phyloP scores from a whole-genome alignment of 1,284 basidiomycete genomes.

The Pseudozyma tsukubaensis region DNA sequence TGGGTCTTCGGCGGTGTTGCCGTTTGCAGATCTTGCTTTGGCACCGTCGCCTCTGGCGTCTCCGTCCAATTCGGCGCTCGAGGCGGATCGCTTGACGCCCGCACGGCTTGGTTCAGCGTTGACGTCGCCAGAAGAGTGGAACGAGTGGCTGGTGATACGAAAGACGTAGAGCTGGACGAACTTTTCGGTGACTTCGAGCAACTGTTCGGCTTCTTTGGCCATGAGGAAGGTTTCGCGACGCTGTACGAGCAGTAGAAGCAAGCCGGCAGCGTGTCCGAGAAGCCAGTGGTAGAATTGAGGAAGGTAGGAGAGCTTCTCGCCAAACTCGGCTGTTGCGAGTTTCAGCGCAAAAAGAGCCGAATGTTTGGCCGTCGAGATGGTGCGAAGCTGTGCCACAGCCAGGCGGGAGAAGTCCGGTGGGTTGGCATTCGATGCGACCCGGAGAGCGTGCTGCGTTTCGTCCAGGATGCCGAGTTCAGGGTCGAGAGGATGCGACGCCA shows the following conservation, averaged over 20 bases:
- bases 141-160: conserved; percentile 41
- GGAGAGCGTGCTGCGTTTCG: conserved; percentile 41
- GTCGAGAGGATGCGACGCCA: conserved; percentile 49
- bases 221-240: conserved; percentile 42
- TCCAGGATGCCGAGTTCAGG: conserved; percentile 46
- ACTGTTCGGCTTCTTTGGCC: conserved; percentile 50
- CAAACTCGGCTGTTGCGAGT: conserved; percentile 49
- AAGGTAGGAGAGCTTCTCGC: conserved; percentile 54
- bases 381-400: conserved; percentile 47
- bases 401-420: conserved; percentile 35
- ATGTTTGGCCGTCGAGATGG: conserved; percentile 53
- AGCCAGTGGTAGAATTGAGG: conserved; percentile 62
- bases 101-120: background rate
- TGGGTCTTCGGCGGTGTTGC: conserved; percentile 14
- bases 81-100: conserved; percentile 37
- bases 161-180: conserved; percentile 55
- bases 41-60: conserved; percentile 1
- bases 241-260: conserved; percentile 49
- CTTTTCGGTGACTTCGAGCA: conserved; percentile 40
- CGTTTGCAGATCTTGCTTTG: conserved; percentile 5
- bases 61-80: conserved; percentile 20
- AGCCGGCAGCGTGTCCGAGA: conserved; percentile 55
- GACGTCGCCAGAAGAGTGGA: conserved; percentile 26
- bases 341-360: conserved; percentile 53
- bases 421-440: conserved; percentile 28